Percentiles rank a stretch among this genome's conserved stretches.
These are phyloP conservation scores for Betula pendula DNA, from an alignment of 306 rosid genomes.

Conservation along the genomic window DNA sequence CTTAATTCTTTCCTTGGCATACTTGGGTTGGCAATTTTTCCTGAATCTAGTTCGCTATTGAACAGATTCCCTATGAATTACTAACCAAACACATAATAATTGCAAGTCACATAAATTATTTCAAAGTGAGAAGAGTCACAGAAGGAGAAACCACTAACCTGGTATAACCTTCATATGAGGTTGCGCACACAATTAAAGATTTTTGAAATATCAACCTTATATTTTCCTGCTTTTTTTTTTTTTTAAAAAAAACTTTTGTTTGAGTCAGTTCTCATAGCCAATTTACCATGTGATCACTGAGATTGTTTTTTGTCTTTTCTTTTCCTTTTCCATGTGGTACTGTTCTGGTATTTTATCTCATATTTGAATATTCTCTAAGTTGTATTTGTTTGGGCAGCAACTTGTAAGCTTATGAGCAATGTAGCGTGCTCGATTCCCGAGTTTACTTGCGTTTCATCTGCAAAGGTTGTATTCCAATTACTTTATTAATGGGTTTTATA, in stretches of 20 bases:
- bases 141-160: neutral
- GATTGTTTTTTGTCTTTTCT: neutral
- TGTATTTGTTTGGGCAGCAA: slow-evolving; percentile 50
- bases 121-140: neutral
- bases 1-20: neutral
- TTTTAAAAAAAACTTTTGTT: neutral
- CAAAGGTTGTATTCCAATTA: slow-evolving; percentile 66
- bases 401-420: slow-evolving; percentile 81
- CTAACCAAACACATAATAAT: neutral
- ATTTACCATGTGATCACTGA: neutral
- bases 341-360: neutral
- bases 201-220: neutral
- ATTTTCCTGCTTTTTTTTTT: neutral
- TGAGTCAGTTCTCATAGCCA: neutral
- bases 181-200: neutral
- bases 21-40: neutral
- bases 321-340: neutral
- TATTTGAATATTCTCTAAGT: slow-evolving; percentile 26
- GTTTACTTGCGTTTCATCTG: slow-evolving; percentile 90
- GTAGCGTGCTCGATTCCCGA: slow-evolving; percentile 87
- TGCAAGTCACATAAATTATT: neutral
- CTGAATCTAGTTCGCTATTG: neutral
- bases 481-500: slow-evolving; percentile 24
- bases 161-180: neutral
- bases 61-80: neutral